Base-by-base conservation (phyloP, 2,329 filamentous ascomycete species). In the Pyrenophora graminea region DNA sequence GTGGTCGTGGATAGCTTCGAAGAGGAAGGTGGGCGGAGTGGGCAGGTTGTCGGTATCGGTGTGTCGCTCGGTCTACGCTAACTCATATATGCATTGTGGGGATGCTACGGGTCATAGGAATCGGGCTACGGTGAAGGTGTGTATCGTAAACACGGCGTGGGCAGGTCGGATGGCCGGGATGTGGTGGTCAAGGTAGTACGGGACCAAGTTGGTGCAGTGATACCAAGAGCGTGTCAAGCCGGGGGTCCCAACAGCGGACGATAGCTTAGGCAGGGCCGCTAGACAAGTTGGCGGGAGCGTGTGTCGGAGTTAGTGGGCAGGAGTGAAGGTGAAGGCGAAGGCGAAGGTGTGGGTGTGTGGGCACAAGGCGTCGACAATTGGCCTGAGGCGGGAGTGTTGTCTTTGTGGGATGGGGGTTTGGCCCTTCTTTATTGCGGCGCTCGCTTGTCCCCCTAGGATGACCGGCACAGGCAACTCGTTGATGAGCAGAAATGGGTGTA, bases 1-100 rank as follows among this genome's bases (percentile, higher is more conserved):
- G 39, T 27, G 41, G 30, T n/a, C 32, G 37, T 40, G 38, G 37
- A 33, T 21, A 21, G 19, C 19, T 21, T 21, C 25, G 39, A 41
- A 41, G 15, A 38, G 41, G 51, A 31, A 38, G 37, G 18, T 36
- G 42, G 44, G 45, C 15, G 27, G 27, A 13, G 27, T 30, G 10
- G 27, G 27, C 27, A 30, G 10, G 9, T 12, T 30, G 27, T 30
- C 27, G 55, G 27, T 39, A 40, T 27, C 38, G 38, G 48, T 18
- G 36, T 36, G 36, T 38, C 40, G 47, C 48, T 41, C 45, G 32
- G 27, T 52, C 40, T 41, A 25, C 47, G 23, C 38, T 41, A 39
- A 45, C 52, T 56, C 49, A 58, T 58, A 47, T 55, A 47, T 42
- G 46, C 61, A 64, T 64, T 27, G 48, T 61, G 58, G 40, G 31